Percentiles rank a stretch among this genome's conserved stretches.
These are phyloP conservation scores for Trapa incisa DNA, from an alignment of 345 rosid species.

Conservation along the genomic window DNA sequence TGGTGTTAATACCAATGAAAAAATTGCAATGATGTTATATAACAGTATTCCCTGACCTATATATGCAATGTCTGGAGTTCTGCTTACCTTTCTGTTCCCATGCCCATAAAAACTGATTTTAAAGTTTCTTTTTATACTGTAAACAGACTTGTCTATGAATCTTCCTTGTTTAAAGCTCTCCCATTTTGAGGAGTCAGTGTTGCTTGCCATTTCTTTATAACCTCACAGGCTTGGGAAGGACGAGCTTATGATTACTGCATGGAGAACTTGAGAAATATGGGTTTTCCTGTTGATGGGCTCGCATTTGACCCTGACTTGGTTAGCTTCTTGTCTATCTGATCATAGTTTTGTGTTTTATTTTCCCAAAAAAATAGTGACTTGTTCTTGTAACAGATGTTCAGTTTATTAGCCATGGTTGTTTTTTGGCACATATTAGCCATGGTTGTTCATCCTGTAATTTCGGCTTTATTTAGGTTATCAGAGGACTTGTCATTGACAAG, in stretches of 20 bases:
- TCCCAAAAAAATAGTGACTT: neutral
- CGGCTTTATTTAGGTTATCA: conserved; percentile 42
- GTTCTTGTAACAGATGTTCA: neutral
- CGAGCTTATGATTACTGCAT: conserved; percentile 91
- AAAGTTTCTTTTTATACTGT: neutral
- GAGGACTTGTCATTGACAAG: conserved; percentile 97
- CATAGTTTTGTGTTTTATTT: neutral
- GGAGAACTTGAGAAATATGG: conserved; percentile 74
- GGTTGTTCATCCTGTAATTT: conserved; percentile 2
- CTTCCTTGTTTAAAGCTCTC: neutral
- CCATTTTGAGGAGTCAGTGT: neutral
- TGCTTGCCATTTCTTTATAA: neutral
- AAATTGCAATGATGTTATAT: neutral
- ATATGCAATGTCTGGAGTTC: neutral
- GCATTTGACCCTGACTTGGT: conserved; percentile 84
- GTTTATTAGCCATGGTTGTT: neutral
- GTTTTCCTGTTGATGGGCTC: conserved; percentile 86
- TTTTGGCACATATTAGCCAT: neutral
- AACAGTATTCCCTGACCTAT: neutral
- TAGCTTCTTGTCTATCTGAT: conserved; percentile 13
- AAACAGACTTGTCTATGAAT: neutral
- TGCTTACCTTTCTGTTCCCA: no score
- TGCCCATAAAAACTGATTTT: neutral
- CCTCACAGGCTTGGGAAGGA: conserved; percentile 92
- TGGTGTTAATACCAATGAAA: neutral